Evolutionary conservation across 306 rosid species (phyloP).

Genomic region (Purshia tridentata): DNA sequence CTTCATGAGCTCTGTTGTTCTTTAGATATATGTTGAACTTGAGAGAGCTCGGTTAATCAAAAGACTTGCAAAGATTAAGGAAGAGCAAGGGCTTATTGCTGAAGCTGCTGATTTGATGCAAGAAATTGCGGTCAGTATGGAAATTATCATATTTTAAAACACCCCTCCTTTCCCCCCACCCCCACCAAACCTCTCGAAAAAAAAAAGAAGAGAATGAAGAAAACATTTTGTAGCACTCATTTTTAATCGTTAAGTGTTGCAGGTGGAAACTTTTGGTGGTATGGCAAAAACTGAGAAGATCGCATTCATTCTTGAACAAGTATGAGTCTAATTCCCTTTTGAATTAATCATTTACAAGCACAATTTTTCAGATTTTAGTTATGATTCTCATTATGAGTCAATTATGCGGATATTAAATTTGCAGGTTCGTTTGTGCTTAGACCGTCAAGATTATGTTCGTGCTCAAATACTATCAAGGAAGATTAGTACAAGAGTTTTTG

Average conservation of each 20-base stretch:
- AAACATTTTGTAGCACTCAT: neutral
- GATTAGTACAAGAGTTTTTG: slow-evolving; percentile 81
- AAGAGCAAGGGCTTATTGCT: slow-evolving; percentile 80
- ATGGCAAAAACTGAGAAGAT: slow-evolving; percentile 94
- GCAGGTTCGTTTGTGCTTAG: slow-evolving; percentile 80
- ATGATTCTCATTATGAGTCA: neutral
- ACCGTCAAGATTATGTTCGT: slow-evolving; percentile 70
- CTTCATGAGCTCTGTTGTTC: neutral
- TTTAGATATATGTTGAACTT: slow-evolving; percentile 81
- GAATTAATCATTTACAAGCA: neutral
- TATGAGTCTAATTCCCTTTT: slow-evolving; percentile 27
- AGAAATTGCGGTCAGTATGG: slow-evolving; percentile 81
- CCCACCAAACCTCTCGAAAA: neutral
- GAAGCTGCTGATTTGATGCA: slow-evolving; percentile 99
- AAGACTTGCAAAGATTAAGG: slow-evolving; percentile 91
- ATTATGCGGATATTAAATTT: neutral
- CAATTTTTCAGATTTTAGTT: neutral
- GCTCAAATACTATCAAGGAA: slow-evolving; percentile 80
- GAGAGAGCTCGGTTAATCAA: slow-evolving; percentile 83
- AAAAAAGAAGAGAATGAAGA: neutral
- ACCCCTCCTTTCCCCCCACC: neutral
- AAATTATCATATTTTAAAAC: slow-evolving; percentile 9
- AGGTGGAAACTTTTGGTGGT: slow-evolving; percentile 94
- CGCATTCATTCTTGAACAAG: slow-evolving; percentile 92
- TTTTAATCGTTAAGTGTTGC: slow-evolving; percentile 32